These are phyloP conservation scores for Ophiocordyceps australis DNA, from an alignment of 2,329 filamentous ascomycete species.

Conservation along the genomic window DNA sequence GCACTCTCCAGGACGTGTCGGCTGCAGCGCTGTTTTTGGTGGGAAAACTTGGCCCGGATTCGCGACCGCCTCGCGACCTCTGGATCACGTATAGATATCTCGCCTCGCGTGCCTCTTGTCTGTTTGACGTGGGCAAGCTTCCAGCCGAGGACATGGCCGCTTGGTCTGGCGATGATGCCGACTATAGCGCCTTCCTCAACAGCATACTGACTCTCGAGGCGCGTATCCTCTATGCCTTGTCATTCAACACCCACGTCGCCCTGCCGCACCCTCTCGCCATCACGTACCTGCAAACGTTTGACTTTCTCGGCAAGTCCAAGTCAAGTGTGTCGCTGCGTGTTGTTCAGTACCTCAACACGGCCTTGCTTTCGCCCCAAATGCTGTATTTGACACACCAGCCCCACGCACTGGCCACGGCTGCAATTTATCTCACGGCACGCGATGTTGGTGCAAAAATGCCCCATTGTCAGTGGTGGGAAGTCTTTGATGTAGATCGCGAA, in stretches of 20 bases:
- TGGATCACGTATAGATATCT: constrained; percentile 78
- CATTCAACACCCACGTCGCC: constrained; percentile 71
- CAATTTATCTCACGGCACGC: constrained; percentile 75
- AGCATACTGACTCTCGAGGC: constrained; percentile 59
- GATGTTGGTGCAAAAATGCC: constrained; percentile 65
- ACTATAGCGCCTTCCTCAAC: constrained; percentile 46
- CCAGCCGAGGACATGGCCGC: constrained; percentile 23
- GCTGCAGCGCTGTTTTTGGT: constrained; percentile 67
- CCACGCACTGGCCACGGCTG: constrained; percentile 64
- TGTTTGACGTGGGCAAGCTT: constrained; percentile 22
- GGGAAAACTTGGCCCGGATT: constrained; percentile 63
- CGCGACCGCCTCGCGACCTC: constrained; percentile 61
- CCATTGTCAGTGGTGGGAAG: constrained; percentile 86
- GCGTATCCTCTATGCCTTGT: constrained; percentile 54
- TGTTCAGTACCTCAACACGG: constrained; percentile 69
- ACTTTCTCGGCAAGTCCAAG: constrained; percentile 32
- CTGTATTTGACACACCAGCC: constrained; percentile 89
- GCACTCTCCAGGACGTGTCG: constrained; percentile 47
- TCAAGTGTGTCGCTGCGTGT: constrained; percentile 43
- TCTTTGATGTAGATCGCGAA: constrained; percentile 90
- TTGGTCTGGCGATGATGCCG: constrained; percentile 57
- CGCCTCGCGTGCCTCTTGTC: constrained; percentile 38
- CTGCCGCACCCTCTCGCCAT: constrained; percentile 75
- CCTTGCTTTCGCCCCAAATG: constrained; percentile 71
- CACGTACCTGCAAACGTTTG: constrained; percentile 83